These are phyloP conservation scores for Infundibulicybe gibba DNA, from an alignment of 768 basidiomycete species.

Conservation along the genomic window DNA sequence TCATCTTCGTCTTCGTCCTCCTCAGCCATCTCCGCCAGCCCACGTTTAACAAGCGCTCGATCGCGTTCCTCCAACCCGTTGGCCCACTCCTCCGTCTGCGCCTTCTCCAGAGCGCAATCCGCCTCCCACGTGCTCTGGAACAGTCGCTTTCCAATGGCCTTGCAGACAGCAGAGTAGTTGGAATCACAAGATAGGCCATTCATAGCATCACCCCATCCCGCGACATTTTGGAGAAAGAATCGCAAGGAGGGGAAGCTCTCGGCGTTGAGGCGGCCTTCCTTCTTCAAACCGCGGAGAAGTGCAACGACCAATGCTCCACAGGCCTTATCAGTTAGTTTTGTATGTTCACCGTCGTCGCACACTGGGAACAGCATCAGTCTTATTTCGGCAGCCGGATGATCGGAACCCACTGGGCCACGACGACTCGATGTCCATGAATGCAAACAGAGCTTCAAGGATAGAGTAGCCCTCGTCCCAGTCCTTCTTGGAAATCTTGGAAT, in stretches of 20 bases:
- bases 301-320: slow-evolving; percentile 30
- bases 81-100: slow-evolving; percentile 26
- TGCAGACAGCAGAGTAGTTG: slow-evolving; percentile 26
- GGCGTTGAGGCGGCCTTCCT: slow-evolving; percentile 22
- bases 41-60: slow-evolving; percentile 13
- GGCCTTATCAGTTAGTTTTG: slow-evolving; percentile 23
- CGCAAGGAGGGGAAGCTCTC: slow-evolving; percentile 28
- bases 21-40: slow-evolving; percentile 14
- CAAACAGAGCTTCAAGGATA: slow-evolving; percentile 27
- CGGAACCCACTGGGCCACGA: slow-evolving; percentile 26
- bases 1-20: slow-evolving; percentile 11
- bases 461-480: slow-evolving; percentile 27
- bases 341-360: slow-evolving; percentile 28
- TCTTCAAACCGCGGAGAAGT: slow-evolving; percentile 26
- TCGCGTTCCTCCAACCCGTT: slow-evolving; percentile 17
- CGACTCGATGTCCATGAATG: slow-evolving; percentile 25
- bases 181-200: slow-evolving; percentile 13
- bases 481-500: slow-evolving; percentile 27
- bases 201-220: slow-evolving; percentile 21
- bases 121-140: slow-evolving; percentile 24
- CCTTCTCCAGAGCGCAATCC: slow-evolving; percentile 21
- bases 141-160: slow-evolving; percentile 26
- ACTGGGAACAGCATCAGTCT: slow-evolving; percentile 12
- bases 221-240: slow-evolving; percentile 21
- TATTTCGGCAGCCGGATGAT: background rate